Evolutionary conservation across 176 grass and related monocot species (phyloP), one percentile per base, ranked within the genome.

Genomic region (Phragmites australis): DNA sequence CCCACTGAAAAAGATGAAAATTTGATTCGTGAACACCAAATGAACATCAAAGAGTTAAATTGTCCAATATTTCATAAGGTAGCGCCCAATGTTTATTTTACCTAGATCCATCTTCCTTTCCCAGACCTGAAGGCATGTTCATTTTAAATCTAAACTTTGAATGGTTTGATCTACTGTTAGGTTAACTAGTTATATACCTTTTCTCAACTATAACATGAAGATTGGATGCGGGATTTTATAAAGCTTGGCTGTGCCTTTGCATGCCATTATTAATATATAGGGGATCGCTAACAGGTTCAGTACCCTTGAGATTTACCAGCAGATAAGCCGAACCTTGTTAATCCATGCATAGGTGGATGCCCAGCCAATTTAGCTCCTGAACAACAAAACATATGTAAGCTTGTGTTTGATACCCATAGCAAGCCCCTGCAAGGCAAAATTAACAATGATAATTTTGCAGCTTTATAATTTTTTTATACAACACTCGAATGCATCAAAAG

Each of bases 341-440:
- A 19, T 27, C 47, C 22, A 64, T 65, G 25, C 39, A 9, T 0
- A 72, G 47, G 57, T n/a, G 41, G 65, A 81, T 34, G 10, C n/a
- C 77, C 60, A 81, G 37, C 61, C 6, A 74, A 55, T 29, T 66
- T 83, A 30, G 0, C 0, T 84, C 55, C 81, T 81, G 62, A 53
- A 84, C 8, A 80, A 75, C 27, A 84, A 19, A 84, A 39, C 61
- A 75, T 53, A 63, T 51, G 62, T 84, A 80, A 89, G 76, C 34
- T 75, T 53, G 69, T 16, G 26, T 63, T 17, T 54, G 63, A 27
- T 45, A 79, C 68, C 17, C 39, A 74, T 19, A 59, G 32, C 19
- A 34, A 77, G 67, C 34, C 31, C 30, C 42, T 68, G 32, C 52
- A 76, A 82, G 32, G 32, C 3, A 65, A 72, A 54, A 29, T 77